Evolutionary conservation across 2,329 filamentous ascomycete species (phyloP).

Genomic region (Xenoacremonium recifei): DNA sequence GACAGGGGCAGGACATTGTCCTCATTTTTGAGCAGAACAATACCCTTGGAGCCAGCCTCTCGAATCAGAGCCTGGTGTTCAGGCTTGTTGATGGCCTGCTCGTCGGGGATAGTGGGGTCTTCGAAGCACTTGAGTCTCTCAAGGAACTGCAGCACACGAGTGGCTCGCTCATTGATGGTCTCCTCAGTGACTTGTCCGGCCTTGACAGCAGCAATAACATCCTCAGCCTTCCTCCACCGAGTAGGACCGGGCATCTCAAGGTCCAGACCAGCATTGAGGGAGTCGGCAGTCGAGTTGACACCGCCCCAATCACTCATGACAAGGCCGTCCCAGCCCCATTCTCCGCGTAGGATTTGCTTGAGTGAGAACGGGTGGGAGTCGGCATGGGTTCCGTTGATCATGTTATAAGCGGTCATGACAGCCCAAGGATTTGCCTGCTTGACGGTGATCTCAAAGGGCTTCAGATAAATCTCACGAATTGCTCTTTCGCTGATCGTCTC

Average conservation of each 20-base stretch:
- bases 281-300: conserved; percentile 30
- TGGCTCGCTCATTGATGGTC: conserved; percentile 28
- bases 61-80: conserved; percentile 30
- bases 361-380: conserved; percentile 26
- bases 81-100: conserved; percentile 29
- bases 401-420: conserved; percentile 33
- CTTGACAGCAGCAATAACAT: conserved; percentile 30
- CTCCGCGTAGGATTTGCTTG: conserved; percentile 38
- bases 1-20: conserved; percentile 56
- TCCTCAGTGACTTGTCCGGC: conserved; percentile 27
- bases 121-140: conserved; percentile 29
- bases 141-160: conserved; percentile 27
- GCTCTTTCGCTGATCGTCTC: conserved; percentile 25
- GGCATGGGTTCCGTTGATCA: conserved; percentile 40
- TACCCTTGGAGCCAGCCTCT: conserved; percentile 45
- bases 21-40: conserved; percentile 65
- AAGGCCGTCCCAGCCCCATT: conserved; percentile 41
- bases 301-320: conserved; percentile 40
- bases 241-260: conserved; percentile 39
- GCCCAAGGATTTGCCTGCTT: conserved; percentile 40
- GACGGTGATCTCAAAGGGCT: conserved; percentile 40
- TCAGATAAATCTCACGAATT: conserved; percentile 29
- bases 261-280: conserved; percentile 30
- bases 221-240: conserved; percentile 25
- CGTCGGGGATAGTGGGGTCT: conserved; percentile 25